A percentile compares a stretch with the other conserved stretches of the same genome.
Evolutionary conservation across 306 rosid species (phyloP).

Genomic region (Castanea crenata): DNA sequence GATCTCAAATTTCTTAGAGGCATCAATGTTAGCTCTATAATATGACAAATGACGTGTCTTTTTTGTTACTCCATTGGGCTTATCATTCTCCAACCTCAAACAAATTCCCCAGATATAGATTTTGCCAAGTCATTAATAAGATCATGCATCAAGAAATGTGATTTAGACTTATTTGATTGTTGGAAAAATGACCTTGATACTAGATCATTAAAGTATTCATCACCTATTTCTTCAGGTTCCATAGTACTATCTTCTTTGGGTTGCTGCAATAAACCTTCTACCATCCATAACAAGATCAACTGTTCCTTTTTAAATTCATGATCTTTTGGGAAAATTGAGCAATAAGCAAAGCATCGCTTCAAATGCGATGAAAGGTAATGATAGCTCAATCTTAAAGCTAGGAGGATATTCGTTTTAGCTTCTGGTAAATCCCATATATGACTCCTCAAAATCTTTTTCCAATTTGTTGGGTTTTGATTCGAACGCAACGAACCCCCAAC

Average conservation of each 20-base stretch:
- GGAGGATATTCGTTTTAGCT: background rate
- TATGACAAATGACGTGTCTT: constrained; percentile 32
- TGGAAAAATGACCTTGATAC: constrained; percentile 32
- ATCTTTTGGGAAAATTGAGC: constrained; percentile 30
- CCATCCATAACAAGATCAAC: constrained; percentile 43
- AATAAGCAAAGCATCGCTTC: constrained; percentile 14
- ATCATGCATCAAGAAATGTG: constrained; percentile 27
- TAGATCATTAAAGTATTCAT: constrained; percentile 29
- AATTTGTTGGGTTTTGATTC: background rate
- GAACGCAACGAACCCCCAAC: constrained; percentile 20
- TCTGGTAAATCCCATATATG: constrained; percentile 21
- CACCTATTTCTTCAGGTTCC: constrained; percentile 21
- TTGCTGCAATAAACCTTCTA: constrained; percentile 28
- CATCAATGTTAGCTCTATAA: constrained; percentile 5
- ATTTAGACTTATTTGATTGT: background rate
- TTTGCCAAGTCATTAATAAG: constrained; percentile 39
- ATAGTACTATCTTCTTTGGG: background rate
- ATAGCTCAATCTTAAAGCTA: constrained; percentile 15
- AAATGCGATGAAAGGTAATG: background rate
- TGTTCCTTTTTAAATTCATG: constrained; percentile 11
- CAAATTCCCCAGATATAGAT: constrained; percentile 5
- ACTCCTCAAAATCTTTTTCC: constrained; percentile 2
- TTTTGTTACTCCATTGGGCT: background rate
- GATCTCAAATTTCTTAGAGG: constrained; percentile 17
- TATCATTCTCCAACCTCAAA: background rate